A percentile compares a stretch with the other conserved stretches of the same genome.
These are phyloP conservation scores for Alternaria panax DNA, from an alignment of 2,329 filamentous ascomycete species.

Conservation along the genomic window DNA sequence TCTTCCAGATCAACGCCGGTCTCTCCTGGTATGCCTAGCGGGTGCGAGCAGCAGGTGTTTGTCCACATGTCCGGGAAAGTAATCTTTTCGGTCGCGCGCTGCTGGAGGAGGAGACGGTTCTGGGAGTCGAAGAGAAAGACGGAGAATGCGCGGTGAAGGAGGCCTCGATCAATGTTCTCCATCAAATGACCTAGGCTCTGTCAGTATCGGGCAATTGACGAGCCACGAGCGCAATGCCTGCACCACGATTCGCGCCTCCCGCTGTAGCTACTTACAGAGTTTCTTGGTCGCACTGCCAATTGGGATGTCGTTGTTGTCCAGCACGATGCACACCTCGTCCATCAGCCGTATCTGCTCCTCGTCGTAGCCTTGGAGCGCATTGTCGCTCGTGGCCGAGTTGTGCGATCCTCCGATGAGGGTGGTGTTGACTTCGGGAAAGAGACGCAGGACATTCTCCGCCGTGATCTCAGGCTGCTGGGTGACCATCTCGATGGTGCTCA, in stretches of 20 bases:
- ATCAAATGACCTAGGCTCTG: slow-evolving; percentile 81
- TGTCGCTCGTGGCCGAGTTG: slow-evolving; percentile 64
- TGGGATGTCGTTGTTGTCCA: slow-evolving; percentile 88
- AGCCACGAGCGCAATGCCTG: background rate
- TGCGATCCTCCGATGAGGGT: slow-evolving; percentile 67
- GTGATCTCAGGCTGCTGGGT: slow-evolving; percentile 71
- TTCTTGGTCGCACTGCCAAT: slow-evolving; percentile 99
- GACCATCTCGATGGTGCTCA: slow-evolving; percentile 44
- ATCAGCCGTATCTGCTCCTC: slow-evolving; percentile 97
- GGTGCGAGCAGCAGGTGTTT: slow-evolving; percentile 99
- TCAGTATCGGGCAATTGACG: slow-evolving; percentile 17
- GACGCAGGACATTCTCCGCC: slow-evolving; percentile 81
- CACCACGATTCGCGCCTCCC: background rate
- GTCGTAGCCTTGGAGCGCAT: slow-evolving; percentile 87
- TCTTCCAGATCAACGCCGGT: slow-evolving; percentile 82
- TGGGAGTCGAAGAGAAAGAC: slow-evolving; percentile 96
- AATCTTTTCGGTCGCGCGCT: slow-evolving; percentile 95
- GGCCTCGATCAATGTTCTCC: slow-evolving; percentile 96
- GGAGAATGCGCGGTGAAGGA: slow-evolving; percentile 96
- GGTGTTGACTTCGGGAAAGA: slow-evolving; percentile 85
- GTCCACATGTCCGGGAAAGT: slow-evolving; percentile 99
- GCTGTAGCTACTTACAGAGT: slow-evolving; percentile 70
- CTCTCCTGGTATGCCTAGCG: slow-evolving; percentile 88
- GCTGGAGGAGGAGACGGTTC: slow-evolving; percentile 91
- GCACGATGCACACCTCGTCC: slow-evolving; percentile 98